Percentiles rank a stretch among this genome's conserved stretches.
phyloP scores from a whole-genome alignment of 2,329 filamentous ascomycete species.

The Massarina eburnea region DNA sequence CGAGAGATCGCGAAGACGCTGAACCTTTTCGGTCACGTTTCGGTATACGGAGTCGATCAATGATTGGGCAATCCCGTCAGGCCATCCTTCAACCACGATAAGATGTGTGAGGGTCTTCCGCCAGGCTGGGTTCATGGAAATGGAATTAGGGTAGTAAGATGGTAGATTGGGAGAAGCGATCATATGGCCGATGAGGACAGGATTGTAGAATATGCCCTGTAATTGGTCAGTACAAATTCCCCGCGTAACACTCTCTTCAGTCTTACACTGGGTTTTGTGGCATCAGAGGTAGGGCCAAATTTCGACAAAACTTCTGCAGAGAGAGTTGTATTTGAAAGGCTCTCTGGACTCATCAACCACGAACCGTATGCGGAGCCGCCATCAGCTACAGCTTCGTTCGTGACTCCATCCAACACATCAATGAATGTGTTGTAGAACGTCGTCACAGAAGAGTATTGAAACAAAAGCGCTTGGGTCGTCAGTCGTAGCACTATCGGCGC shows the following conservation, averaged over 20 bases:
- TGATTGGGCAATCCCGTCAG: conserved; percentile 9
- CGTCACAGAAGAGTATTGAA: conserved; percentile 17
- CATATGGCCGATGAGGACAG: conserved; percentile 25
- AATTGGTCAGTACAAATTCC: neutral
- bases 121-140: conserved; percentile 28
- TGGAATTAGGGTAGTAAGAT: conserved; percentile 16
- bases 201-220: conserved; percentile 16
- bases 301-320: conserved; percentile 16
- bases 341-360: conserved; percentile 20
- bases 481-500: conserved; percentile 20
- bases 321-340: conserved; percentile 14
- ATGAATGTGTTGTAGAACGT: conserved; percentile 15
- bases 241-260: no score
- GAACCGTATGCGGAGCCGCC: conserved; percentile 23
- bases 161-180: conserved; percentile 16
- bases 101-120: conserved; percentile 24
- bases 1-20: conserved; percentile 15
- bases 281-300: conserved; percentile 19
- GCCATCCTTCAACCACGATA: conserved; percentile 17
- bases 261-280: conserved; percentile 16
- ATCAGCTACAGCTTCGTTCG: conserved; percentile 25
- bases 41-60: conserved; percentile 17
- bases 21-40: conserved; percentile 22
- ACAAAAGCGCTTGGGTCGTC: conserved; percentile 4
- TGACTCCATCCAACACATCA: conserved; percentile 3